Base-by-base conservation (phyloP, 441 rosid genomes). In the Erysimum pusillum region DNA sequence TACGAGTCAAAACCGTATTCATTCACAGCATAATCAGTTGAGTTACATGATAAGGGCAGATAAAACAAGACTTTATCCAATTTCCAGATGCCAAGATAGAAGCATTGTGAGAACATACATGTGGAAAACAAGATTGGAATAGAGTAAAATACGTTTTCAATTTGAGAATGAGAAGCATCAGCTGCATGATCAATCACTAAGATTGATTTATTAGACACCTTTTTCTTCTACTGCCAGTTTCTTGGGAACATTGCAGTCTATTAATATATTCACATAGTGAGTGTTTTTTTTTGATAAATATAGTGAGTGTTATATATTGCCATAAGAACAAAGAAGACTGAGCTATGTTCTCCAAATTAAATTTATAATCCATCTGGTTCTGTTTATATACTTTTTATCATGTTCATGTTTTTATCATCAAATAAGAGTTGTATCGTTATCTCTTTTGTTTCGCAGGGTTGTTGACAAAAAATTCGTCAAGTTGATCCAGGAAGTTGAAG, bases 31-130 rank as follows among this genome's bases (percentile, higher is more conserved):
- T 35, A 35, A 54, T 38, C 67, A 65, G 13, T 35, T 36, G 25
- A 53, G 28, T 84, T 71, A 92, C 99, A 83, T 92, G 99, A 74
- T 92, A 92, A 76, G 97, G 99, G 87, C 99, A 94, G 0, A 90
- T 88, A 67, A 92, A 91, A 81, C 99, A 91, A 56, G 97, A 84
- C 69, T 81, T 92, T 35, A 77, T 84, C 54, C 99, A 97, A 69
- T 76, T 76, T 74, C 96, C 98, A 45, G 87, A 80, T 2, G 93
- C 94, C 78, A 94, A 90, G 79, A 92, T 83, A 63, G 96, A 87
- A 32, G 97, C 98, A 78, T 91, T 98, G 73, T 94, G 99, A 60
- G 98, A 88, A 64, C 99, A 92, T 11, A 92, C 98, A 79, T 92
- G 76, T 94, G 97, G 79, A 90, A 92, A 62, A 91, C 97, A 64